phyloP scores from a whole-genome alignment of 1,139 yeast genomes.

The Protomyces inundatus region DNA sequence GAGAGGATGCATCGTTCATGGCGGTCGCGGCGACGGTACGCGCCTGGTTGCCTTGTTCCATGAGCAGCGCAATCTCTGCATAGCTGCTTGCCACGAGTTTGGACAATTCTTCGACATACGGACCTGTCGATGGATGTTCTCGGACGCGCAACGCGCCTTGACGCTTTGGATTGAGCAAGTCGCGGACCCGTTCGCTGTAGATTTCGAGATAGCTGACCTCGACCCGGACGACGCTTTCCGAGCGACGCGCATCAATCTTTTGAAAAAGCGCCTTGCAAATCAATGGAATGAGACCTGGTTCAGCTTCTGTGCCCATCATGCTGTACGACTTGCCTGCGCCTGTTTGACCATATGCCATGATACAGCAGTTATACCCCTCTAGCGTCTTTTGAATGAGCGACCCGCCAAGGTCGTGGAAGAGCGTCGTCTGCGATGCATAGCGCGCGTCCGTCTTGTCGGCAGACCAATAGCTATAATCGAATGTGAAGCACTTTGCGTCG shows the following conservation, averaged over 20 bases:
- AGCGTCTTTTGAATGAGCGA: conserved; percentile 59
- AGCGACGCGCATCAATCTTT: conserved; percentile 39
- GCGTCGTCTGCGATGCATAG: conserved; percentile 42
- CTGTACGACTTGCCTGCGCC: conserved; percentile 70
- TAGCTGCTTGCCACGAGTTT: conserved; percentile 29
- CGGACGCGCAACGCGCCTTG: conserved; percentile 46
- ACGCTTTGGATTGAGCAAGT: conserved; percentile 42
- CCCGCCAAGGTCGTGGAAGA: conserved; percentile 53
- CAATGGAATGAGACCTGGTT: conserved; percentile 59
- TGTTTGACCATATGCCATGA: conserved; percentile 75
- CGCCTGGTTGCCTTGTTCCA: conserved; percentile 38
- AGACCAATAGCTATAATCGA: conserved; percentile 22
- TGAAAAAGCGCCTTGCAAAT: conserved; percentile 53
- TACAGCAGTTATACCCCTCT: conserved; percentile 67
- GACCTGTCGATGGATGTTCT: conserved; percentile 54
- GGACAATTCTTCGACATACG: conserved; percentile 52
- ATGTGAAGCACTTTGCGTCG: conserved; percentile 30
- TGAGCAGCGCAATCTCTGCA: conserved; percentile 29
- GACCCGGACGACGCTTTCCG: not conserved
- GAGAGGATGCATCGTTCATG: conserved; percentile 63
- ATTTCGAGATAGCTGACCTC: conserved; percentile 46
- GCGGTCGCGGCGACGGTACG: conserved; percentile 66
- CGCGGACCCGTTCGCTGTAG: conserved; percentile 65
- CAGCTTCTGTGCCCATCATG: conserved; percentile 57
- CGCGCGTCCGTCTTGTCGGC: not conserved